A percentile compares a stretch with the other conserved stretches of the same genome.
phyloP scores from a whole-genome alignment of 2,329 filamentous ascomycete species.

The Colletotrichum brevisporum region DNA sequence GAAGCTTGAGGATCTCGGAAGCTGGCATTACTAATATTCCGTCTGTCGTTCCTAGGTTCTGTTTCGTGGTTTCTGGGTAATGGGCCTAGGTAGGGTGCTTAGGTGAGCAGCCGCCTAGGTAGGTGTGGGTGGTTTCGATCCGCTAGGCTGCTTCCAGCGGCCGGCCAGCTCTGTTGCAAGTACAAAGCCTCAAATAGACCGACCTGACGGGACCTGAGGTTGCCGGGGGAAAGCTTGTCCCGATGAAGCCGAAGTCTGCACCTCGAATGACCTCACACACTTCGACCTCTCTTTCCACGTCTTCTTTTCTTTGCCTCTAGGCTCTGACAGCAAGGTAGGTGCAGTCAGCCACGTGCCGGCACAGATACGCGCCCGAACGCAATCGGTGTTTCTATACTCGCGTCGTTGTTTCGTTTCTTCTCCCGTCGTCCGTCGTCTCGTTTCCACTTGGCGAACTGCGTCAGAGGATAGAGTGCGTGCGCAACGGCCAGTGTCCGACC shows the following conservation, averaged over 20 bases:
- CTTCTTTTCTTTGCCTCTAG: neutral
- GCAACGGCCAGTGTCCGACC: neutral
- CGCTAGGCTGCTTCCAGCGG: constrained; percentile 24
- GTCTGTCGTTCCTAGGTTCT: neutral
- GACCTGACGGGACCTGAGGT: constrained; percentile 7
- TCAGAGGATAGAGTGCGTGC: neutral
- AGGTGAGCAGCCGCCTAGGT: neutral
- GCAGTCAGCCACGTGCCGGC: constrained; percentile 27
- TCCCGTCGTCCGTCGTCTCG: neutral
- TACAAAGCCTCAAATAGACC: constrained; percentile 12
- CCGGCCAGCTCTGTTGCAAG: constrained; percentile 29
- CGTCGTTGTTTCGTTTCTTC: neutral
- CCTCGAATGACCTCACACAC: constrained; percentile 24
- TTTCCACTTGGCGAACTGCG: neutral
- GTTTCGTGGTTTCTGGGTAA: neutral
- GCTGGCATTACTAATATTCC: constrained; percentile 35
- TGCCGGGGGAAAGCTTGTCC: constrained; percentile 28
- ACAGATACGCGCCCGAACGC: constrained; percentile 6
- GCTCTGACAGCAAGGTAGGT: neutral
- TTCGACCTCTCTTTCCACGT: neutral
- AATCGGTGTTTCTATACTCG: constrained; percentile 8
- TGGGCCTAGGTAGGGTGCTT: neutral
- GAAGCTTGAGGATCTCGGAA: constrained; percentile 28
- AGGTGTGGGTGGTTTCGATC: neutral
- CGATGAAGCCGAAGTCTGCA: constrained; percentile 31